Conservation (phyloP, 1,284 basidiomycete genomes). For the Polyporus tsugae region DNA sequence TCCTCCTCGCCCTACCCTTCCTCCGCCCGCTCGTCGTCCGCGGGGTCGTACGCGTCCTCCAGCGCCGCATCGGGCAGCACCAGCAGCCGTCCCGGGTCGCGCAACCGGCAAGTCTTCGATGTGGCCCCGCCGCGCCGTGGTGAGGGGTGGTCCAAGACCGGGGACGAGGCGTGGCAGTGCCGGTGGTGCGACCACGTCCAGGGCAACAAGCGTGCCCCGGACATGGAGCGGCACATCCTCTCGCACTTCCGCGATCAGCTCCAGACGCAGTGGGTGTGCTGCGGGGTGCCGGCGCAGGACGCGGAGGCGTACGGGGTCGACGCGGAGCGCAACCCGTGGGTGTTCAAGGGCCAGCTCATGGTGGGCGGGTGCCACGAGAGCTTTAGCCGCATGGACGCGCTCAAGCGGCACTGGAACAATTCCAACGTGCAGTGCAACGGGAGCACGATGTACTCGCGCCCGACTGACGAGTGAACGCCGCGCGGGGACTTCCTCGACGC, state of each 20-base stretch:
- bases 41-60: slow-evolving; percentile 20
- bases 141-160: slow-evolving; percentile 24
- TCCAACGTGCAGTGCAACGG: slow-evolving; percentile 32
- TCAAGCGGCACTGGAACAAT: slow-evolving; percentile 39
- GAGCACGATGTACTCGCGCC: slow-evolving; percentile 21
- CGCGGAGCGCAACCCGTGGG: slow-evolving; percentile 17
- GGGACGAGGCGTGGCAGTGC: slow-evolving; percentile 29
- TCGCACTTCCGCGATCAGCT: slow-evolving; percentile 33
- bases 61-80: slow-evolving; percentile 10
- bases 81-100: slow-evolving; percentile 25
- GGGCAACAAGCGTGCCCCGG: slow-evolving; percentile 36
- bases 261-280: slow-evolving; percentile 35
- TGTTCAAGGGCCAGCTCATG: slow-evolving; percentile 25
- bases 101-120: slow-evolving; percentile 30
- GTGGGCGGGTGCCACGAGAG: slow-evolving; percentile 39
- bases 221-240: slow-evolving; percentile 39
- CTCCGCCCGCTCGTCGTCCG: slow-evolving; percentile 15
- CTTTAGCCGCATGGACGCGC: slow-evolving; percentile 40
- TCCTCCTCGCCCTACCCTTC: slow-evolving; percentile 31
- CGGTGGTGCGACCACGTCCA: slow-evolving; percentile 34
- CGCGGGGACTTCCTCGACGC: not conserved
- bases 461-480: not conserved
- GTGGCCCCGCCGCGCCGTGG: slow-evolving; percentile 25
- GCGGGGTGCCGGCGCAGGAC: slow-evolving; percentile 34
- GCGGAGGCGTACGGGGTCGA: slow-evolving; percentile 19